phyloP scores from a whole-genome alignment of 2,329 filamentous ascomycete species.

The Coleophoma crateriformis region DNA sequence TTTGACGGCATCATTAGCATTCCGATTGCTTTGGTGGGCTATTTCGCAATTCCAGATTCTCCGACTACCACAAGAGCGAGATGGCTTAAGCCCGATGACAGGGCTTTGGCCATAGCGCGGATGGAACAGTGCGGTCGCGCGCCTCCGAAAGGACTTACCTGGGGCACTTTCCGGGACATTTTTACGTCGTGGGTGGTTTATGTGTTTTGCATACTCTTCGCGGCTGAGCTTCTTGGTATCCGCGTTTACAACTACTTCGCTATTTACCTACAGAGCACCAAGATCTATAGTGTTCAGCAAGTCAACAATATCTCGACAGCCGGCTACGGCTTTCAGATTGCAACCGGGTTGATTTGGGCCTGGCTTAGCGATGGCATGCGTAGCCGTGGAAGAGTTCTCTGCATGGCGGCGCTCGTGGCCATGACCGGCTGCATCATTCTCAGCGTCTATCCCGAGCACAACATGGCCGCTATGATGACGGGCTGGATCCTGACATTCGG shows the following conservation, averaged over 20 bases:
- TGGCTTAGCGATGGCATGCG: neutral
- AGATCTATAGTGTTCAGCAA: neutral
- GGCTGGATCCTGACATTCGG: neutral
- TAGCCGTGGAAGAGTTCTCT: neutral
- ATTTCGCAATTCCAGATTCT: conserved; percentile 41
- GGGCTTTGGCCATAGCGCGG: neutral
- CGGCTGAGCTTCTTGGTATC: neutral
- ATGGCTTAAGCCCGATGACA: conserved; percentile 31
- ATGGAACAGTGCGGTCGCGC: neutral
- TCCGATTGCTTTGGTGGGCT: conserved; percentile 43
- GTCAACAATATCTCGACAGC: conserved; percentile 1
- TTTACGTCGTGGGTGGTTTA: neutral
- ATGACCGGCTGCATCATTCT: neutral
- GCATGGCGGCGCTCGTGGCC: neutral
- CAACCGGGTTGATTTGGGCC: neutral
- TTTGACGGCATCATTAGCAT: conserved; percentile 48
- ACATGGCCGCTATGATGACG: neutral
- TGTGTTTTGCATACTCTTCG: neutral
- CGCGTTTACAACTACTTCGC: neutral
- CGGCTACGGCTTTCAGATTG: neutral
- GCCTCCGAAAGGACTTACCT: neutral
- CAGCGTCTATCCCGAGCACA: neutral
- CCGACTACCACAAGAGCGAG: conserved; percentile 42
- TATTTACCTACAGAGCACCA: neutral
- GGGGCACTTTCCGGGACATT: neutral